These are phyloP conservation scores for Talaromyces sp. DNA, from an alignment of 2,329 filamentous ascomycete species.

Conservation along the genomic window DNA sequence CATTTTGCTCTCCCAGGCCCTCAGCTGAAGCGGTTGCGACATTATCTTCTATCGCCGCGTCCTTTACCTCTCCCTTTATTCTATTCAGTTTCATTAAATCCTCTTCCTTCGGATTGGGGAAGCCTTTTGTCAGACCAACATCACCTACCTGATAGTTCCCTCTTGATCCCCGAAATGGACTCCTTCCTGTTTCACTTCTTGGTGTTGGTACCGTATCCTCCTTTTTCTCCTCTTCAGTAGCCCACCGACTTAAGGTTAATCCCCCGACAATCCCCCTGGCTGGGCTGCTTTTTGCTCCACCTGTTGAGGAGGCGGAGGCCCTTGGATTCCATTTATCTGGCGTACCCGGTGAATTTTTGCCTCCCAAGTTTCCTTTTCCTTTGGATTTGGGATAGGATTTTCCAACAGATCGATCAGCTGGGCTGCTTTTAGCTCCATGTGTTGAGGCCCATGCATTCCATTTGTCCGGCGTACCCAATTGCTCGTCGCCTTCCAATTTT, in stretches of 20 bases:
- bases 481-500: too few relatives aligned
- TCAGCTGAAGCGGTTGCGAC: not conserved
- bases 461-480: too few relatives aligned
- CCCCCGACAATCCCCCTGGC: not conserved
- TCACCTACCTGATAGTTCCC: not conserved
- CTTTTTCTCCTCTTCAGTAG: not conserved
- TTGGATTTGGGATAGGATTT: not conserved
- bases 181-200: not conserved
- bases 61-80: not conserved
- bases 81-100: not conserved
- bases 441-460: too few relatives aligned
- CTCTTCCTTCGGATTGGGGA: not conserved
- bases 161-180: not conserved
- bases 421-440: not conserved
- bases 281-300: not conserved
- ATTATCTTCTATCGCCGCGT: not conserved
- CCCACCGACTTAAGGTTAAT: not conserved
- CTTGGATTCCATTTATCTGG: not conserved
- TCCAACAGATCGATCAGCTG: not conserved
- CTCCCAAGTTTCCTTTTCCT: not conserved
- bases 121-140: not conserved
- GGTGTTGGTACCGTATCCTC: not conserved
- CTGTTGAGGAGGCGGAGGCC: not conserved
- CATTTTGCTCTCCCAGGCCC: not conserved
- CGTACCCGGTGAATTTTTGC: not conserved